phyloP scores from a whole-genome alignment of 805 yeast species.

The Lipomyces kockii region DNA sequence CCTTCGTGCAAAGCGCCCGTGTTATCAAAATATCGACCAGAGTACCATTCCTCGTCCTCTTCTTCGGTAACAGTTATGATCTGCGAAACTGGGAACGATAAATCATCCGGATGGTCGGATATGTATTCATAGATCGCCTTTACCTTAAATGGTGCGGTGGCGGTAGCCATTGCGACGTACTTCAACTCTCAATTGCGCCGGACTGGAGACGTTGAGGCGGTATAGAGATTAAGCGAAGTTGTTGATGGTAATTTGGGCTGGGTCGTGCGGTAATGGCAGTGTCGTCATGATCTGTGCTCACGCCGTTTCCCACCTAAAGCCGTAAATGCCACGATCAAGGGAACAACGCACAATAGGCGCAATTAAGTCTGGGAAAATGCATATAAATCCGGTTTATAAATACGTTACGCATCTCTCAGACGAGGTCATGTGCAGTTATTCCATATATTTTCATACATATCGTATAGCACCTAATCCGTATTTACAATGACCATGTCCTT shows the following conservation, averaged over 20 bases:
- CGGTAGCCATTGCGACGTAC: constrained; percentile 19
- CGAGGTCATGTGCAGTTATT: neutral
- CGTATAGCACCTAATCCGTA: neutral
- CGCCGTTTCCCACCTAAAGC: neutral
- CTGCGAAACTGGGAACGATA: constrained; percentile 70
- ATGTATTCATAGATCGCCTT: constrained; percentile 69
- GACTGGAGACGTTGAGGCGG: neutral
- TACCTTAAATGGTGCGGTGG: constrained; percentile 63
- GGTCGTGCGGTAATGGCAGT: neutral
- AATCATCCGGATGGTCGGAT: constrained; percentile 81
- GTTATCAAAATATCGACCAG: constrained; percentile 62
- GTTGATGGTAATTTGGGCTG: neutral
- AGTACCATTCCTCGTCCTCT: constrained; percentile 92
- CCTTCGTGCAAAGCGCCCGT: constrained; percentile 60
- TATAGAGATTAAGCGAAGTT: neutral
- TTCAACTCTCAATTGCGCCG: neutral
- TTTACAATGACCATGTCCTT: neutral
- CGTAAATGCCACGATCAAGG: neutral
- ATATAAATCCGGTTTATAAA: too few species aligned
- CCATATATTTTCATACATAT: neutral
- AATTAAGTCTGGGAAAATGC: too few species aligned
- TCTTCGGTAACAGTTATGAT: constrained; percentile 72
- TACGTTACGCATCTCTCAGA: too few species aligned
- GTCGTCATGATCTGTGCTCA: neutral
- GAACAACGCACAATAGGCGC: neutral